Evolutionary conservation across 2,329 filamentous ascomycete genomes (phyloP).

Genomic region (Fusarium ramigenum): DNA sequence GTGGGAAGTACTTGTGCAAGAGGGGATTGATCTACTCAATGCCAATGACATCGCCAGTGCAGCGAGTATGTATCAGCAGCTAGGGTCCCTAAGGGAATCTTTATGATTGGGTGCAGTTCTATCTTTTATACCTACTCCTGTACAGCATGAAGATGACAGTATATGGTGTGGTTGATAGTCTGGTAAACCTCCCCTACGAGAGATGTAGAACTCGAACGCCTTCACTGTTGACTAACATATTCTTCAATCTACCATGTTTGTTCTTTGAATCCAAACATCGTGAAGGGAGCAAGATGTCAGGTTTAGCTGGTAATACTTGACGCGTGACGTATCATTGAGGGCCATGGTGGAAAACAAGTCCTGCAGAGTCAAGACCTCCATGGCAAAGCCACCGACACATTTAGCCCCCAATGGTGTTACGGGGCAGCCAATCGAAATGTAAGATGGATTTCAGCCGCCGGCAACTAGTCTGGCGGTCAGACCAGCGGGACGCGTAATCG

Average conservation of each 20-base stretch:
- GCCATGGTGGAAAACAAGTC: background rate
- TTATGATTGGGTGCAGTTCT: background rate
- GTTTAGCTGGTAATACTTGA: background rate
- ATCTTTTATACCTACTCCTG: background rate
- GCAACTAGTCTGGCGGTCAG: background rate
- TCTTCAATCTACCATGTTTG: accelerated
- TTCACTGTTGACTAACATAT: background rate
- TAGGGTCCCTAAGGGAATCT: background rate
- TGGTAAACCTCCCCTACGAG: background rate
- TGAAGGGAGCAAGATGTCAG: background rate
- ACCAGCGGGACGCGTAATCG: background rate
- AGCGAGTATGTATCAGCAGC: background rate
- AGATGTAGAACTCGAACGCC: background rate
- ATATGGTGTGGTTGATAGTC: background rate
- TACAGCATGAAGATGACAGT: background rate
- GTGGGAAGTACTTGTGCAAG: background rate
- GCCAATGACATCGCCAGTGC: background rate
- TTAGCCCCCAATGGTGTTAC: background rate
- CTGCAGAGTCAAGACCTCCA: background rate
- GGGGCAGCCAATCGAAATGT: background rate
- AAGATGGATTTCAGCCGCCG: background rate
- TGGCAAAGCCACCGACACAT: background rate
- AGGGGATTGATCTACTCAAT: background rate
- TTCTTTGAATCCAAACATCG: accelerated
- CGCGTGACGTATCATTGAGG: background rate